These are phyloP conservation scores for Bipolaris gigantea DNA, from an alignment of 2,329 filamentous ascomycete species.

Conservation along the genomic window DNA sequence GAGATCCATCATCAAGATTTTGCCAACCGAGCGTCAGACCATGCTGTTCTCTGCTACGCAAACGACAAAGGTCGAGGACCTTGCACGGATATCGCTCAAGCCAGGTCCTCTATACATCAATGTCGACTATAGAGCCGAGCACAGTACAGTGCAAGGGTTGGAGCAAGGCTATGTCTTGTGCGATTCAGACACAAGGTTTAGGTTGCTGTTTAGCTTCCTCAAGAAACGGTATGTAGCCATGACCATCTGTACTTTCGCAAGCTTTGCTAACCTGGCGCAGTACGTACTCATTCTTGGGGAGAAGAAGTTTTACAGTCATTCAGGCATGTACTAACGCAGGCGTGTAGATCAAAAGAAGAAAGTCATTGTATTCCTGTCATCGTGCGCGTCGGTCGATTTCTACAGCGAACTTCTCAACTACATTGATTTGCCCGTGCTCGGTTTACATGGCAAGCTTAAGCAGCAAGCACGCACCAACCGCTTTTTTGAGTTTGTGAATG, in stretches of 20 bases:
- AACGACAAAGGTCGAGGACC: constrained; percentile 96
- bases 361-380: constrained; percentile 90
- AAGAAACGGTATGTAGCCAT: constrained; percentile 61
- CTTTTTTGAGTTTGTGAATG: constrained; percentile 94
- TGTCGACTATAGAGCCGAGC: constrained; percentile 86
- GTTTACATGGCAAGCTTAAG: constrained; percentile 90
- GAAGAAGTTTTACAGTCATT: not conserved
- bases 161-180: constrained; percentile 96
- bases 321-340: not conserved
- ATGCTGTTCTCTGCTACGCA: constrained; percentile 99
- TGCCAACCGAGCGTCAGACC: constrained; percentile 77
- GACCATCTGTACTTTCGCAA: not conserved
- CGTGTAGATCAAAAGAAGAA: constrained; percentile 79
- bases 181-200: constrained; percentile 90
- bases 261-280: not conserved
- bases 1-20: constrained; percentile 88
- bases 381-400: constrained; percentile 93
- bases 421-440: constrained; percentile 87
- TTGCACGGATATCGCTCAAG: constrained; percentile 89
- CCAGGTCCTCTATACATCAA: constrained; percentile 95
- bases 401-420: constrained; percentile 94
- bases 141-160: constrained; percentile 87
- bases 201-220: constrained; percentile 91
- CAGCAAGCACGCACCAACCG: constrained; percentile 99
- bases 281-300: not conserved